Percentiles rank a stretch among this genome's conserved stretches.
Conservation (phyloP, 2,329 filamentous ascomycete species). For the Diaporthe sp. region DNA sequence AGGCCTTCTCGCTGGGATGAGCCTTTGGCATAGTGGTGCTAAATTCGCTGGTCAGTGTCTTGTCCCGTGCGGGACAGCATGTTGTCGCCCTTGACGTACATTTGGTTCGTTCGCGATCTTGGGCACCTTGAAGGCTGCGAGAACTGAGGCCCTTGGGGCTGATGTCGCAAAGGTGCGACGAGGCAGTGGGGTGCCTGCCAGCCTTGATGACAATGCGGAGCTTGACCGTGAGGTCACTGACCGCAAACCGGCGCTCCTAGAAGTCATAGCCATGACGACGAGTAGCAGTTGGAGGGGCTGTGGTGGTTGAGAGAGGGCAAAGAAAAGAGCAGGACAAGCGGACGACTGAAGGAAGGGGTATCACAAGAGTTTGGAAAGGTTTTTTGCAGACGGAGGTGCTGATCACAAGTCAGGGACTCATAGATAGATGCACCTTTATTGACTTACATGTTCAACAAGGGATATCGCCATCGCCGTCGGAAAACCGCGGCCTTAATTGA, state of each 20-base stretch:
- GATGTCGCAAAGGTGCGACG: slow-evolving; percentile 49
- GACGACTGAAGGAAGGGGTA: slow-evolving; percentile 14
- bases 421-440: slow-evolving; percentile 8
- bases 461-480: slow-evolving; percentile 14
- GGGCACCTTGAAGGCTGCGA: slow-evolving; percentile 90
- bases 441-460: slow-evolving; percentile 24
- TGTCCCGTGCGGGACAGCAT: background rate
- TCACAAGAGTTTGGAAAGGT: slow-evolving; percentile 9
- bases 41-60: slow-evolving; percentile 33
- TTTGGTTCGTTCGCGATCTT: slow-evolving; percentile 95
- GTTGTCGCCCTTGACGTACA: slow-evolving; percentile 66
- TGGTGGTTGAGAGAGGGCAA: background rate
- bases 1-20: slow-evolving; percentile 85
- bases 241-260: slow-evolving; percentile 38
- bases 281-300: background rate
- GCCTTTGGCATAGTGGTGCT: slow-evolving; percentile 92
- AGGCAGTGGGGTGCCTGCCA: slow-evolving; percentile 30
- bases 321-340: background rate
- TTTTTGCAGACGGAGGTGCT: background rate
- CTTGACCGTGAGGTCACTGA: slow-evolving; percentile 36
- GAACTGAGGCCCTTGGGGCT: slow-evolving; percentile 62
- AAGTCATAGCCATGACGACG: slow-evolving; percentile 32
- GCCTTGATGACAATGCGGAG: slow-evolving; percentile 28
- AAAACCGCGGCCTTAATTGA: slow-evolving; percentile 35
- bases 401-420: background rate